Percentiles rank a stretch among this genome's conserved stretches.
Evolutionary conservation across 495 filamentous ascomycete species (phyloP).

Genomic region (Hapsidospora chrysogenum): DNA sequence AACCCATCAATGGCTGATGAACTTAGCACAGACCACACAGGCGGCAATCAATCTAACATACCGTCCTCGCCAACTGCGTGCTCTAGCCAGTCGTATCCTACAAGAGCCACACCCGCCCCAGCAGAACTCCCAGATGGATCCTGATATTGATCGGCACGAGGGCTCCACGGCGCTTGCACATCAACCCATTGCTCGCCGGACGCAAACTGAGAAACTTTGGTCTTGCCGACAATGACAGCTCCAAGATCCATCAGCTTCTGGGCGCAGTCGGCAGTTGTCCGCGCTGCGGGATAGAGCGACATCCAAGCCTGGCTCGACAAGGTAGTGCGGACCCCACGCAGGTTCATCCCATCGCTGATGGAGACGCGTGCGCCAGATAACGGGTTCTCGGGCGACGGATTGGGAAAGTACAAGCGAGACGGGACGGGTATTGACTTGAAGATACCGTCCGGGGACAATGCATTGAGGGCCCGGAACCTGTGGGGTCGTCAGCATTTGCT

Average conservation of each 20-base stretch:
- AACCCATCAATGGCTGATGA: constrained; percentile 7
- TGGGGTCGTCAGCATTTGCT: not conserved
- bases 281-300: constrained; percentile 15
- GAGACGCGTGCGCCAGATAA: constrained; percentile 22
- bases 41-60: not conserved
- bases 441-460: not conserved
- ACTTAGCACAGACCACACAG: not conserved
- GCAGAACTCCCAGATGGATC: constrained; percentile 21
- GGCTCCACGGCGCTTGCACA: constrained; percentile 25
- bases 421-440: constrained; percentile 16
- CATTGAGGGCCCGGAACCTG: no score
- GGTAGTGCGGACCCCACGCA: constrained; percentile 24
- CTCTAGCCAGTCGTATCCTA: constrained; percentile 32
- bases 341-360: constrained; percentile 29
- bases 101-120: constrained; percentile 22
- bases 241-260: constrained; percentile 24
- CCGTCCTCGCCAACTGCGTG: constrained; percentile 23
- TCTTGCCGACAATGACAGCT: constrained; percentile 31
- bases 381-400: constrained; percentile 12
- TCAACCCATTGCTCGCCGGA: constrained; percentile 7
- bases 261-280: constrained; percentile 15
- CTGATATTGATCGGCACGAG: constrained; percentile 30
- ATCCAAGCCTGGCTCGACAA: constrained; percentile 25
- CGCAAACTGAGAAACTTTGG: constrained; percentile 28
- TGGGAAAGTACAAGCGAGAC: constrained; percentile 22